Evolutionary conservation across 768 basidiomycete species (phyloP).

Genomic region (Suillus subalutaceus): DNA sequence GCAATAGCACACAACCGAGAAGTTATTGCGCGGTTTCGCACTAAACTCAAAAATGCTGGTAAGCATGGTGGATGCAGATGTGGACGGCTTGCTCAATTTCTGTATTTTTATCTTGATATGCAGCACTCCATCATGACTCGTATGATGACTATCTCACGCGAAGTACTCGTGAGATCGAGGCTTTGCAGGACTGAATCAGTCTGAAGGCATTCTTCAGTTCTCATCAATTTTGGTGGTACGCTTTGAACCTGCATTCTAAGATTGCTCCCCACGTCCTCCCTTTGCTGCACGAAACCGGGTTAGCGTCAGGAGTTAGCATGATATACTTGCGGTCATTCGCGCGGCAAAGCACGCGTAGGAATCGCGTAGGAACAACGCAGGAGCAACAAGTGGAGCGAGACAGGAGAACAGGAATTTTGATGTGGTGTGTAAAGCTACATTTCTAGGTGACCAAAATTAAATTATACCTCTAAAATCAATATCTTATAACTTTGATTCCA

Average conservation of each 20-base stretch:
- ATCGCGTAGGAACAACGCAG: background rate
- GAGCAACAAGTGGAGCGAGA: background rate
- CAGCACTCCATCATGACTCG: slow-evolving; percentile 59
- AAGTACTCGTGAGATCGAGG: slow-evolving; percentile 64
- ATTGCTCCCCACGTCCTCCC: background rate
- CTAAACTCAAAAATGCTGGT: slow-evolving; percentile 56
- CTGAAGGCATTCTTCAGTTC: background rate
- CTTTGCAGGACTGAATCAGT: slow-evolving; percentile 56
- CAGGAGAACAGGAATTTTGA: background rate
- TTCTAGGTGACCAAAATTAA: background rate
- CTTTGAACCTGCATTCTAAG: background rate
- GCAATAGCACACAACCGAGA: slow-evolving; percentile 72
- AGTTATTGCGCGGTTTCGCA: slow-evolving; percentile 68
- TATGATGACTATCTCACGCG: slow-evolving; percentile 60
- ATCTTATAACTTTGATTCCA: slow-evolving; percentile 31
- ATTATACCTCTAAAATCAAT: background rate
- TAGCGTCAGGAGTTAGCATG: background rate
- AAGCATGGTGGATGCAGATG: slow-evolving; percentile 17
- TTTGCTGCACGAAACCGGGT: background rate
- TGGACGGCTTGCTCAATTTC: background rate
- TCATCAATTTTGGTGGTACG: background rate
- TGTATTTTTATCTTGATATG: background rate
- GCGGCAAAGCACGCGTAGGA: background rate
- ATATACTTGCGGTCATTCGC: background rate
- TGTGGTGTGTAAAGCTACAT: background rate